Evolutionary conservation across 345 rosid species (phyloP).

Genomic region (Diplotaxis tenuifolia): DNA sequence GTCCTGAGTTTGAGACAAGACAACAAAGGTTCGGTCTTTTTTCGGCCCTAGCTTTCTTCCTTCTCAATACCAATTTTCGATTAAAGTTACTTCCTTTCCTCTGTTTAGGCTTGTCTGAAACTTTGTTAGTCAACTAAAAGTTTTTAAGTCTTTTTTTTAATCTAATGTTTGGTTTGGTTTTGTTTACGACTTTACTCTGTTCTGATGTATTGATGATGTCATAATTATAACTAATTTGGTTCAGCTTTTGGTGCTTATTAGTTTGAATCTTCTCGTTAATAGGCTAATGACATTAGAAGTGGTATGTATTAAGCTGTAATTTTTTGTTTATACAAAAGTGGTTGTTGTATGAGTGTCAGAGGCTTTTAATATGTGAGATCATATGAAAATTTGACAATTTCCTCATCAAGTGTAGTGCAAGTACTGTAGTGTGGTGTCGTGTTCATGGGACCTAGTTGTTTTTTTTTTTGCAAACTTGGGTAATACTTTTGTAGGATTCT

Average conservation of each 20-base stretch:
- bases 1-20: slow-evolving; percentile 45
- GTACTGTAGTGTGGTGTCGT: slow-evolving; percentile 39
- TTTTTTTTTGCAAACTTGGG: slow-evolving; percentile 22
- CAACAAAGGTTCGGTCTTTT: slow-evolving; percentile 46
- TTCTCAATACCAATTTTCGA: background rate
- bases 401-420: slow-evolving; percentile 32
- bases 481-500: slow-evolving; percentile 34
- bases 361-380: slow-evolving; percentile 26
- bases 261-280: background rate
- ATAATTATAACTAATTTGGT: background rate
- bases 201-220: no score
- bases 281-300: background rate
- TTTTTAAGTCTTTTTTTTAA: background rate
- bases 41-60: slow-evolving; percentile 20
- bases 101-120: background rate
- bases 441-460: slow-evolving; percentile 35
- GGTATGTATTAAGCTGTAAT: background rate
- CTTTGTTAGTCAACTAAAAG: slow-evolving; percentile 1
- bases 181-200: slow-evolving; percentile 25
- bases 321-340: slow-evolving; percentile 7
- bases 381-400: slow-evolving; percentile 10
- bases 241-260: background rate
- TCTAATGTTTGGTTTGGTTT: slow-evolving; percentile 6
- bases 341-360: slow-evolving; percentile 21
- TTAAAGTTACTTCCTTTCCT: background rate